Base-by-base conservation (phyloP, 148 eudicot species). In the Rhododendron henanense region DNA sequence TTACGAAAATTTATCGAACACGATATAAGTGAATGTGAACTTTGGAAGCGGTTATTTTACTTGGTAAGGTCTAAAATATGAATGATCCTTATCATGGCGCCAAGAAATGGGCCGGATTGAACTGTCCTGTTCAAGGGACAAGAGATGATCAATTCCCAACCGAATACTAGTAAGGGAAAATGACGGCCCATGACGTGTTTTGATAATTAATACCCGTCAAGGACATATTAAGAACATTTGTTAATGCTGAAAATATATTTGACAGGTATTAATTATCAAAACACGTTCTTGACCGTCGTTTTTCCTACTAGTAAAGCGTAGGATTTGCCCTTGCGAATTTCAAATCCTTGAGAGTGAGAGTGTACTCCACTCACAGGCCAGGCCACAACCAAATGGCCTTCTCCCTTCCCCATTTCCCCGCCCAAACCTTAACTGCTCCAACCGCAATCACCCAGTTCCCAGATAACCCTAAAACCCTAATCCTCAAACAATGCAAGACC, bases 401-500 rank as follows among this genome's bases (percentile, higher is more conserved):
- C 39, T 1, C 88, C 25, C 63, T 85, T 18, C 82, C 86, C 69
- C 31, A 76, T 79, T 28, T 79, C 44, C 85, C 86, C 78, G 61
- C 89, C 74, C 83, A 79, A 84, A 45, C 81, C 28, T 25, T 53
- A 55, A 65, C 87, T 28, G 79, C 87, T n/a, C 81, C 87, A 78
- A 82, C 87, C 1, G 23, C 61, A 81, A 86, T 86, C 39, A 41
- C 87, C 53, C 57, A 74, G 28, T 87, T 87, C 85, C 91, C 92
- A 7, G 55, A 78, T 35, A 88, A 88, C 83, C 90, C 90, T 7
- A 90, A 87, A 90, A 74, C 89, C 85, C 84, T 88, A 57, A 86
- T 90, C 67, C 90, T 90, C 14, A 81, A 90, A 83, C 85, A 88
- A 83, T 90, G 90, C 92, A 90, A 88, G 71, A 90, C 89, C 61